These are phyloP conservation scores for Monosporozyma aquatica DNA, from an alignment of 805 yeast species.

Conservation along the genomic window DNA sequence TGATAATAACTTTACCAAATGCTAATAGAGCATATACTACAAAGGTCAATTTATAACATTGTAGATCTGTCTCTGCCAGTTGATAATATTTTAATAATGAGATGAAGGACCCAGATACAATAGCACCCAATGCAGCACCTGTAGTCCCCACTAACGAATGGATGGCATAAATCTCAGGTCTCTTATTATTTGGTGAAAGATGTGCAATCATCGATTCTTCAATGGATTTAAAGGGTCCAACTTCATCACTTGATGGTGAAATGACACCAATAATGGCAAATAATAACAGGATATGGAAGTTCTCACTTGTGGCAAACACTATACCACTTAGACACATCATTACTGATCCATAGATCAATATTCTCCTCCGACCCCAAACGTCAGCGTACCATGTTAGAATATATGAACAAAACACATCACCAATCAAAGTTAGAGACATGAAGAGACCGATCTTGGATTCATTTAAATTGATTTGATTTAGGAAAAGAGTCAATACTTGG, in stretches of 20 bases:
- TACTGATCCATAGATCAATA: conserved; percentile 53
- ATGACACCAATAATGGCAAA: conserved; percentile 82
- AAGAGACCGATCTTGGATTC: conserved; percentile 62
- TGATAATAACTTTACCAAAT: conserved; percentile 38
- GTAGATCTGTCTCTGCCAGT: conserved; percentile 29
- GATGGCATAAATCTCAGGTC: conserved; percentile 69
- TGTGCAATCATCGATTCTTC: conserved; percentile 81
- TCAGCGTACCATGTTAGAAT: conserved; percentile 72
- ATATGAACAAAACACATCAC: conserved; percentile 68
- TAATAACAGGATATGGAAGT: conserved; percentile 44
- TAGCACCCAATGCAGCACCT: conserved; percentile 70
- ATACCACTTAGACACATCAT: conserved; percentile 64
- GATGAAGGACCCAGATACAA: conserved; percentile 51
- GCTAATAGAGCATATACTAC: conserved; percentile 48
- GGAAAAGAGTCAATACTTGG: conserved; percentile 63
- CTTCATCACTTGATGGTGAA: conserved; percentile 83
- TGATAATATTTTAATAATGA: conserved; percentile 35
- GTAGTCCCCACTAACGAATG: conserved; percentile 60
- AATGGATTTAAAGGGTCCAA: conserved; percentile 81
- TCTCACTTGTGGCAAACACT: conserved; percentile 48
- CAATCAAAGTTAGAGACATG: conserved; percentile 72
- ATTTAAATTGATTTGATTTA: conserved; percentile 44
- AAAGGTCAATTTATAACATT: conserved; percentile 51
- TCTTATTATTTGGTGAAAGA: conserved; percentile 50
- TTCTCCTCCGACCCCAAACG: conserved; percentile 52